A percentile compares a stretch with the other conserved stretches of the same genome.
Conservation (phyloP, 352 stramenopile genomes). For the Halophytophthora batemanensis region DNA sequence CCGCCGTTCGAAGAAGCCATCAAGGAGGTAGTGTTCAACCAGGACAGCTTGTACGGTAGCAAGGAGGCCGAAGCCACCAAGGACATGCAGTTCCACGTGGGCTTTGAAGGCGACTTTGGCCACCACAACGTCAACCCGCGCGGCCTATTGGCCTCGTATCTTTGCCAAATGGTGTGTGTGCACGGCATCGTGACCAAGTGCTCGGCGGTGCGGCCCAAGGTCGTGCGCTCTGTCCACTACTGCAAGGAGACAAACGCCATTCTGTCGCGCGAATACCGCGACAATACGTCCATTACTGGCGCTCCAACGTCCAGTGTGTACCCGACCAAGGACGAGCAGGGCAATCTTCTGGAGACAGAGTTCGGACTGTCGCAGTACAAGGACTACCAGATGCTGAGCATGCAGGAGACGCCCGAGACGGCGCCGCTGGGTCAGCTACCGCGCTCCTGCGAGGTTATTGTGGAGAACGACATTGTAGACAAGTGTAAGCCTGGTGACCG, state of each 20-base stretch:
- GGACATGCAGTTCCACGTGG: slow-evolving; percentile 85
- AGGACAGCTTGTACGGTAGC: slow-evolving; percentile 75
- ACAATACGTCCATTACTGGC: slow-evolving; percentile 94
- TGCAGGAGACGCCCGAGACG: slow-evolving; percentile 90
- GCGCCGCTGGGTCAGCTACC: slow-evolving; percentile 97
- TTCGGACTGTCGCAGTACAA: slow-evolving; percentile 98
- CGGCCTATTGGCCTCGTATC: slow-evolving; percentile 84
- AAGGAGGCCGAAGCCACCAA: slow-evolving; percentile 69
- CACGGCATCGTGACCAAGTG: slow-evolving; percentile 99
- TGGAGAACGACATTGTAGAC: slow-evolving; percentile 99
- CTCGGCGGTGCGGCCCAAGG: slow-evolving; percentile 96
- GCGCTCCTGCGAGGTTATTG: slow-evolving; percentile 95
- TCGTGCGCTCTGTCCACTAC: slow-evolving; percentile 97
- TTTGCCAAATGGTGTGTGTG: slow-evolving; percentile 97
- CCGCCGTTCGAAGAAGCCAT: slow-evolving; percentile 81
- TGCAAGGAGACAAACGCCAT: slow-evolving; percentile 95
- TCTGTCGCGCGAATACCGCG: slow-evolving; percentile 93
- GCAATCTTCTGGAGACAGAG: slow-evolving; percentile 97
- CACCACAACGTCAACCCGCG: slow-evolving; percentile 93
- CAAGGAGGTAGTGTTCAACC: slow-evolving; percentile 79
- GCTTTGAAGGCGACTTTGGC: slow-evolving; percentile 93
- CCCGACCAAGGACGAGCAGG: slow-evolving; percentile 95
- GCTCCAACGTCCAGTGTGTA: slow-evolving; percentile 89
- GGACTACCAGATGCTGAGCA: slow-evolving; percentile 95
- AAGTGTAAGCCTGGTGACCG: slow-evolving; percentile 98